Conservation (phyloP, 768 basidiomycete species). For the Porphyrellus cyaneotinctus region DNA sequence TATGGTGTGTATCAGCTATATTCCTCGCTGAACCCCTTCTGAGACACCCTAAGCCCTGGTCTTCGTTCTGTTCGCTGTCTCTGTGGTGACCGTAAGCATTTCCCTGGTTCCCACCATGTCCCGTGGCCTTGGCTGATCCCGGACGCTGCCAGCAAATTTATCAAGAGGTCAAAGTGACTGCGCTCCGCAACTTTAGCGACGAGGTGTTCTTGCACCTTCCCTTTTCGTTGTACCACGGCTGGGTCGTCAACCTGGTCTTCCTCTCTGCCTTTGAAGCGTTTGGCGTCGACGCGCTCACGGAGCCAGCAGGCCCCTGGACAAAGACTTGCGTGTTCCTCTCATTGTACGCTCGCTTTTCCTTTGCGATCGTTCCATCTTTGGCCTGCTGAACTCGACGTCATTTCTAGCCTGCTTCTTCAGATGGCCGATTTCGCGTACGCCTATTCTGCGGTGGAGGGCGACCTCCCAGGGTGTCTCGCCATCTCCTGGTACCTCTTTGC, state of each 20-base stretch:
- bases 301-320: conserved; percentile 54
- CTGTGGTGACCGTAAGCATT: conserved; percentile 45
- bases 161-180: conserved; percentile 58
- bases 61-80: conserved; percentile 43
- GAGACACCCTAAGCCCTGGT: conserved; percentile 29
- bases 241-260: conserved; percentile 50
- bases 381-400: neutral
- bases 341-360: conserved; percentile 33
- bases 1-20: conserved; percentile 29
- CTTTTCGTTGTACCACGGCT: conserved; percentile 68
- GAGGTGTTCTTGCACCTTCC: conserved; percentile 70
- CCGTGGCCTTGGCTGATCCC: neutral
- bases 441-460: conserved; percentile 59
- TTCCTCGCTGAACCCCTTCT: neutral
- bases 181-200: conserved; percentile 45
- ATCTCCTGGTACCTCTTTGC: conserved; percentile 66
- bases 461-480: conserved; percentile 63
- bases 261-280: conserved; percentile 59
- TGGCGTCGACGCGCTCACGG: conserved; percentile 50
- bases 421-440: conserved; percentile 60
- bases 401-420: conserved; percentile 49
- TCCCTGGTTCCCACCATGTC: neutral
- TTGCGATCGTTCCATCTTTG: neutral
- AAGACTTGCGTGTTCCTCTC: conserved; percentile 60
- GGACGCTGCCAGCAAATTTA: conserved; percentile 48